Percentiles rank a stretch among this genome's conserved stretches.
phyloP scores from a whole-genome alignment of 495 filamentous ascomycete species.

The Chlorociboria aeruginascens region DNA sequence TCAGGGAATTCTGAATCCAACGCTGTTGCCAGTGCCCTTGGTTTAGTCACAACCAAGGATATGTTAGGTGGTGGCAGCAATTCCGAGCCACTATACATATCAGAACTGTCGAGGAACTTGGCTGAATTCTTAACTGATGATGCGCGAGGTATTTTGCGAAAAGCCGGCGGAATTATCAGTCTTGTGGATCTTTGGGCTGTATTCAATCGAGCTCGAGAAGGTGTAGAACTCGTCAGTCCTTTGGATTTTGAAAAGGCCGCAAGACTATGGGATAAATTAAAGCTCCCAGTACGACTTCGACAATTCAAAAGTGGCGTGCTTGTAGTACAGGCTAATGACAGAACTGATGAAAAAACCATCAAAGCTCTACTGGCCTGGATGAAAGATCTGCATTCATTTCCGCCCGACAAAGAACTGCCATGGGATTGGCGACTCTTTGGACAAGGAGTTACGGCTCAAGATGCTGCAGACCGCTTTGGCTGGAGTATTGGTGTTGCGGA shows the following conservation, averaged over 20 bases:
- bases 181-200: slow-evolving; percentile 94
- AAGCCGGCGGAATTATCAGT: slow-evolving; percentile 86
- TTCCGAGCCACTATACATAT: slow-evolving; percentile 43
- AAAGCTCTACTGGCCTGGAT: slow-evolving; percentile 67
- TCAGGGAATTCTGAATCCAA: slow-evolving; percentile 66
- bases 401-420: slow-evolving; percentile 47
- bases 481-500: slow-evolving; percentile 98
- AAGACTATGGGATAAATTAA: slow-evolving; percentile 75
- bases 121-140: slow-evolving; percentile 95
- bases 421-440: slow-evolving; percentile 76
- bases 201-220: slow-evolving; percentile 90
- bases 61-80: slow-evolving; percentile 41
- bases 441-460: slow-evolving; percentile 76
- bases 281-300: slow-evolving; percentile 73
- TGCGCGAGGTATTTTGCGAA: slow-evolving; percentile 61
- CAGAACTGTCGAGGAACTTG: slow-evolving; percentile 79
- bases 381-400: slow-evolving; percentile 51
- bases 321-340: slow-evolving; percentile 79
- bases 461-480: slow-evolving; percentile 80
- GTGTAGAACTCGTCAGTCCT: slow-evolving; percentile 89
- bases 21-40: slow-evolving; percentile 73
- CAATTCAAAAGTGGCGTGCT: slow-evolving; percentile 85
- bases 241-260: slow-evolving; percentile 86
- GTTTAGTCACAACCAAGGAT: slow-evolving; percentile 87
- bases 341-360: slow-evolving; percentile 86